Percentiles rank a stretch among this genome's conserved stretches.
These are phyloP conservation scores for Aspergillus sp. DNA, from an alignment of 2,329 filamentous ascomycete genomes.

Conservation along the genomic window DNA sequence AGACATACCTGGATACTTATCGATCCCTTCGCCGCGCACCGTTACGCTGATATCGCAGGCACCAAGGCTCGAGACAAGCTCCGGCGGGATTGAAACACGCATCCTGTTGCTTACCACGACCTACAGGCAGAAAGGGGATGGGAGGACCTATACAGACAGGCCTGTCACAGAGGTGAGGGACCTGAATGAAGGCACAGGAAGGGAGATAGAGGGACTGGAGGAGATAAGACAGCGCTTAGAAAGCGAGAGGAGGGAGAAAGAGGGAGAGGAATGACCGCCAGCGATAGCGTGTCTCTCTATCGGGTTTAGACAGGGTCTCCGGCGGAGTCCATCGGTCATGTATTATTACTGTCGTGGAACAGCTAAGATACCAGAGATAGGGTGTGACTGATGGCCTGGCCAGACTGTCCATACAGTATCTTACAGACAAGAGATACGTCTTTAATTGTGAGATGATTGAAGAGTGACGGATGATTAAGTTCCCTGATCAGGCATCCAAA, in stretches of 20 bases:
- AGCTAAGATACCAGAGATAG: neutral
- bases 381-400: neutral
- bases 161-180: neutral
- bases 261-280: neutral
- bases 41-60: constrained; percentile 34
- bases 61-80: constrained; percentile 22
- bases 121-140: neutral
- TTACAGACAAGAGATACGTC: neutral
- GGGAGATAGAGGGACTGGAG: neutral
- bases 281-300: no score
- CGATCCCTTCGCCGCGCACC: constrained; percentile 30
- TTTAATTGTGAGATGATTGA: neutral
- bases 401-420: constrained; percentile 2
- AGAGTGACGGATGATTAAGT: neutral
- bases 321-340: neutral
- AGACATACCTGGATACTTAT: constrained; percentile 45
- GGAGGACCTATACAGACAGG: neutral
- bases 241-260: neutral
- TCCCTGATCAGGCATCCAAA: neutral
- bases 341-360: neutral
- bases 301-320: no score
- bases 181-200: neutral
- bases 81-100: neutral
- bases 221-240: constrained; percentile 1
- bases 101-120: neutral